Percentiles rank a stretch among this genome's conserved stretches.
phyloP scores from a whole-genome alignment of 2,329 filamentous ascomycete genomes.

The Mycogone perniciosa region DNA sequence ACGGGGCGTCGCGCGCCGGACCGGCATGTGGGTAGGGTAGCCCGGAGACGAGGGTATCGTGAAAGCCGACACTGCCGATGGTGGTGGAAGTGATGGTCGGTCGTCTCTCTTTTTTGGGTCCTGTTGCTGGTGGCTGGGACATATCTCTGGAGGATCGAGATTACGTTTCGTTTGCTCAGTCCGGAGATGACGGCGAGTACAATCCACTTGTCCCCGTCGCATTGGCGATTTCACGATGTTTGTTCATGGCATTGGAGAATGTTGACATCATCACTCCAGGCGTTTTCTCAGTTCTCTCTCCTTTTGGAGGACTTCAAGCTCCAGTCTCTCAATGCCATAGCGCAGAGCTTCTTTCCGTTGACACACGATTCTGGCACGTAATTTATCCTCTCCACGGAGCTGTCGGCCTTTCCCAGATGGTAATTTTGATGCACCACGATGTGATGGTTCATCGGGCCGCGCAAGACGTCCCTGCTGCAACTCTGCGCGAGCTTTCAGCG shows the following conservation, averaged over 20 bases:
- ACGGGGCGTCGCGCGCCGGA: not conserved
- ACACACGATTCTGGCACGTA: slow-evolving; percentile 54
- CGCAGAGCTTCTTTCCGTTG: slow-evolving; percentile 81
- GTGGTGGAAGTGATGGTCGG: not conserved
- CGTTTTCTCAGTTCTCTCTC: slow-evolving; percentile 52
- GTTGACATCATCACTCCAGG: slow-evolving; percentile 31
- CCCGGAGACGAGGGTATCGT: slow-evolving; percentile 11
- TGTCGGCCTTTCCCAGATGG: slow-evolving; percentile 16
- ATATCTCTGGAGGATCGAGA: not conserved
- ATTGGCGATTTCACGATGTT: not conserved
- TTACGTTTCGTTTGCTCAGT: not conserved
- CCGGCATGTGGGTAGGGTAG: slow-evolving; percentile 5
- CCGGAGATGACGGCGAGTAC: not conserved
- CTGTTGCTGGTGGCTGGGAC: not conserved
- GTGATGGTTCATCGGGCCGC: slow-evolving; percentile 18
- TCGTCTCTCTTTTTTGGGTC: not conserved
- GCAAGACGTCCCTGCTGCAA: slow-evolving; percentile 66
- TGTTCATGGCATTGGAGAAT: not conserved
- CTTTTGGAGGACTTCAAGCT: slow-evolving; percentile 77
- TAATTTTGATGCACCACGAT: not conserved
- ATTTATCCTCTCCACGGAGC: slow-evolving; percentile 48
- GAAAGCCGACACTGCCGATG: slow-evolving; percentile 10
- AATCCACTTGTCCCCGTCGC: not conserved
- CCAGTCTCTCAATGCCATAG: slow-evolving; percentile 79
- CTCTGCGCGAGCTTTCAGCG: slow-evolving; percentile 74